Conservation (phyloP, 768 basidiomycete species). For the Heimioporus sp. region DNA sequence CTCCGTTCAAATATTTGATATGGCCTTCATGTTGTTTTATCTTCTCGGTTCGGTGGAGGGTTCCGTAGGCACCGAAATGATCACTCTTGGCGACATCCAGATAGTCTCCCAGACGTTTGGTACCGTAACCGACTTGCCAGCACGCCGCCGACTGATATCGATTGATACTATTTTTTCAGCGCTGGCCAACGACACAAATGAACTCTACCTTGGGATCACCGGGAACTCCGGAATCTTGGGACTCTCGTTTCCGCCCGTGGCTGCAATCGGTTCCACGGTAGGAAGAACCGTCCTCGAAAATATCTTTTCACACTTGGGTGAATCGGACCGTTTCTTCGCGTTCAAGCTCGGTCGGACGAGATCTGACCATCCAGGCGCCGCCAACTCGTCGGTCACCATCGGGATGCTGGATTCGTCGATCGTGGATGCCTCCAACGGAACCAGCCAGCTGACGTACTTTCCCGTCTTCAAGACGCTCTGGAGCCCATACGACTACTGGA, state of each 20-base stretch:
- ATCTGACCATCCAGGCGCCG: slow-evolving; percentile 10
- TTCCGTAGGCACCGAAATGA: slow-evolving; percentile 47
- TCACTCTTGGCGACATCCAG: slow-evolving; percentile 44
- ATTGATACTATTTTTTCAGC: slow-evolving; percentile 30
- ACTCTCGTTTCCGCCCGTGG: slow-evolving; percentile 47
- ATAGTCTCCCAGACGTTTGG: slow-evolving; percentile 50
- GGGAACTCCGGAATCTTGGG: slow-evolving; percentile 58
- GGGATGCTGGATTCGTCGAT: slow-evolving; percentile 43
- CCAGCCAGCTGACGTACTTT: slow-evolving; percentile 33
- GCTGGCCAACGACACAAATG: slow-evolving; percentile 41
- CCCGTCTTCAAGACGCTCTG: slow-evolving; percentile 38
- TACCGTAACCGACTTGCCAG: slow-evolving; percentile 12
- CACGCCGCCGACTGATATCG: neutral
- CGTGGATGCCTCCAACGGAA: slow-evolving; percentile 24
- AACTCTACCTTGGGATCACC: slow-evolving; percentile 42
- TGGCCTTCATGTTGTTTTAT: slow-evolving; percentile 46
- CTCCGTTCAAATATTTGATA: slow-evolving; percentile 31
- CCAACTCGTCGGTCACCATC: slow-evolving; percentile 49
- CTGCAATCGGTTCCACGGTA: slow-evolving; percentile 42
- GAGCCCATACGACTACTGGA: slow-evolving; percentile 54
- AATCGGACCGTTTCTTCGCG: slow-evolving; percentile 46
- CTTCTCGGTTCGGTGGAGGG: slow-evolving; percentile 54
- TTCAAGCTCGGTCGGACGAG: slow-evolving; percentile 43
- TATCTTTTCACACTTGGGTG: slow-evolving; percentile 41
- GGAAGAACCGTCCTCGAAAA: slow-evolving; percentile 50